These are phyloP conservation scores for Massarina eburnea DNA, from an alignment of 2,329 filamentous ascomycete genomes.

Conservation along the genomic window DNA sequence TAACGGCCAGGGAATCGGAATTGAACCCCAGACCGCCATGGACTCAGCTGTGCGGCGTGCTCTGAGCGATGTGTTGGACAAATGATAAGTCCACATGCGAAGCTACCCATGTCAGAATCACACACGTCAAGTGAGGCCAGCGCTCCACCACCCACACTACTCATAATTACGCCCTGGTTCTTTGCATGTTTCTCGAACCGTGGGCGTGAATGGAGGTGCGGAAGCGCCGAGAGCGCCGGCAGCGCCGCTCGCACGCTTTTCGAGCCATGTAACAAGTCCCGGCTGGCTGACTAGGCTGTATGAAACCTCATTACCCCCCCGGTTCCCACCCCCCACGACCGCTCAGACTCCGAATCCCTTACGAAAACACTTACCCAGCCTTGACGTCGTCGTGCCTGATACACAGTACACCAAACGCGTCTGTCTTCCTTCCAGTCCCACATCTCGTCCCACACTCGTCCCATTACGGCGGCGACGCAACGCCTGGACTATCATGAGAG, in stretches of 20 bases:
- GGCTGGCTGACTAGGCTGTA: constrained; percentile 15
- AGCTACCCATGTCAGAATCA: no score
- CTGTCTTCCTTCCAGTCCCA: neutral
- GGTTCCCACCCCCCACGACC: constrained; percentile 29
- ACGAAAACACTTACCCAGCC: constrained; percentile 14
- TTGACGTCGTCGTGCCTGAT: neutral
- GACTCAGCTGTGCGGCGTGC: constrained; percentile 24
- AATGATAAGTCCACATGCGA: constrained; percentile 23
- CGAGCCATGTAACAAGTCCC: constrained; percentile 19
- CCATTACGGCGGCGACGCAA: constrained; percentile 17
- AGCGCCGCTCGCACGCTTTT: constrained; percentile 9
- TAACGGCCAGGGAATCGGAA: constrained; percentile 16
- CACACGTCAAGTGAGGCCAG: neutral
- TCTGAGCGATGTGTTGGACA: constrained; percentile 37
- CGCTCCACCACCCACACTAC: neutral
- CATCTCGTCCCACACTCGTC: no score
- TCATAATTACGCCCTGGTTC: constrained; percentile 5
- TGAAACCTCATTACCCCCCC: constrained; percentile 24
- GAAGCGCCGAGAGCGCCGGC: constrained; percentile 18
- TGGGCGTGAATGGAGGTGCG: constrained; percentile 22
- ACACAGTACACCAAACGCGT: constrained; percentile 10
- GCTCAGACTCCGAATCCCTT: constrained; percentile 10
- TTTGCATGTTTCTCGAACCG: constrained; percentile 30
- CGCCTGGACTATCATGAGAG: constrained; percentile 35
- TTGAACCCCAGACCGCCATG: constrained; percentile 21